phyloP scores from a whole-genome alignment of 805 yeast species.

The Wickerhamiella sorbophila region DNA sequence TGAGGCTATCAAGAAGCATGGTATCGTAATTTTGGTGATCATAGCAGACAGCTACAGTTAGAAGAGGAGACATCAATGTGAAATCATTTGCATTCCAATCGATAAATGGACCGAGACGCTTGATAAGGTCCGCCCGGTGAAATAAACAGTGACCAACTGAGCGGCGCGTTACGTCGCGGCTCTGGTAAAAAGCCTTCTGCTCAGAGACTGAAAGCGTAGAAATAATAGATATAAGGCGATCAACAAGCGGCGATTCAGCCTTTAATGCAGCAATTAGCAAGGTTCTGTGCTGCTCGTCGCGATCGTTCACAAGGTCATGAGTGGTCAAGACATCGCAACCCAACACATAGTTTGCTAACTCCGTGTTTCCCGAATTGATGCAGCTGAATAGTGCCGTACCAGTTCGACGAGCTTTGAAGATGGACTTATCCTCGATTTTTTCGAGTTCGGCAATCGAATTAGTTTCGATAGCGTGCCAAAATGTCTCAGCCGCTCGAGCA shows the following conservation, averaged over 20 bases:
- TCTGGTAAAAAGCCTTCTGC: conserved; percentile 34
- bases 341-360: conserved; percentile 34
- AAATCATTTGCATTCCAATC: conserved; percentile 58
- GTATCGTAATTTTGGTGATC: conserved; percentile 52
- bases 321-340: conserved; percentile 34
- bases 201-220: conserved; percentile 32
- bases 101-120: conserved; percentile 40
- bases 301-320: conserved; percentile 56
- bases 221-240: conserved; percentile 35
- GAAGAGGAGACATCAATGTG: conserved; percentile 63
- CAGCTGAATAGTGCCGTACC: conserved; percentile 46
- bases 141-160: conserved; percentile 63
- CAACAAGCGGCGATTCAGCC: conserved; percentile 34
- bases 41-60: conserved; percentile 62
- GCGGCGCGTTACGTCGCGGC: conserved; percentile 39
- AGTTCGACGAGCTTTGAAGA: not conserved
- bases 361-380: conserved; percentile 33
- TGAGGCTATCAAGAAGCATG: conserved; percentile 26
- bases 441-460: not conserved
- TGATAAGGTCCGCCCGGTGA: conserved; percentile 39
- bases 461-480: conserved; percentile 36
- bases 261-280: conserved; percentile 50
- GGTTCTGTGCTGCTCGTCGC: conserved; percentile 38
- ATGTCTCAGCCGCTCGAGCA: conserved; percentile 35
- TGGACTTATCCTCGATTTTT: not conserved